Evolutionary conservation across 179 eudicot species (phyloP), one percentile per base, ranked within the genome.

Genomic region (Gypsophila paniculata): DNA sequence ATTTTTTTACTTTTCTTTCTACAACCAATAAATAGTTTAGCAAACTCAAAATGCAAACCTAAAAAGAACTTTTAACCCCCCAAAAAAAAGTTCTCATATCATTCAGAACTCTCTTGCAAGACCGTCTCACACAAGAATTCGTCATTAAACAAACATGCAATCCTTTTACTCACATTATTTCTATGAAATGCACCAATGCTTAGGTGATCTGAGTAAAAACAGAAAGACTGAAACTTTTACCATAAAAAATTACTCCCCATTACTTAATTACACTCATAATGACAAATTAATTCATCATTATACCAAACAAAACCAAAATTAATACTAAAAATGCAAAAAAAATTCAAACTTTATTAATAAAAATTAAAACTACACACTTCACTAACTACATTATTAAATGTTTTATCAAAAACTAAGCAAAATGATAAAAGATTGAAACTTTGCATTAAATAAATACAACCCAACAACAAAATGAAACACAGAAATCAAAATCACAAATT

Each of bases 201-300:
- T 65, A 42, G 0, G 13, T 25, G 46, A 51, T 29, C 60, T 51
- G 17, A 68, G 18, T 7, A 68, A 68, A 51, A 18, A 58, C 22
- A 51, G 17, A 68, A 68, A 68, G 71, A 68, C 32, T 68, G 8
- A 68, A 68, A 29, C 71, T 68, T 68, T 68, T 26, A 6, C 44
- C 13, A 26, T 25, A 9, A 5, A 17, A 66, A 66, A 39, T 10
- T 21, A 5, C 52, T 48, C 25, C 34, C 18, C 65, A 26, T 61
- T 11, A 61, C 34, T 7, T 12, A 10, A 13, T 46, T 12, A 46
- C 10, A 8, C 8, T 29, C 15, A 60, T 59, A 22, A 29, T 44
- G 5, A 38, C 67, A 6, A 71, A n/a, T 12, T 11, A 18, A 57
- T 39, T 38, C 5, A 49, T 39, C 18, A 21, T 38, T 38, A 19